These are phyloP conservation scores for Corynascus novoguineensis DNA, from an alignment of 495 filamentous ascomycete species.

Conservation along the genomic window DNA sequence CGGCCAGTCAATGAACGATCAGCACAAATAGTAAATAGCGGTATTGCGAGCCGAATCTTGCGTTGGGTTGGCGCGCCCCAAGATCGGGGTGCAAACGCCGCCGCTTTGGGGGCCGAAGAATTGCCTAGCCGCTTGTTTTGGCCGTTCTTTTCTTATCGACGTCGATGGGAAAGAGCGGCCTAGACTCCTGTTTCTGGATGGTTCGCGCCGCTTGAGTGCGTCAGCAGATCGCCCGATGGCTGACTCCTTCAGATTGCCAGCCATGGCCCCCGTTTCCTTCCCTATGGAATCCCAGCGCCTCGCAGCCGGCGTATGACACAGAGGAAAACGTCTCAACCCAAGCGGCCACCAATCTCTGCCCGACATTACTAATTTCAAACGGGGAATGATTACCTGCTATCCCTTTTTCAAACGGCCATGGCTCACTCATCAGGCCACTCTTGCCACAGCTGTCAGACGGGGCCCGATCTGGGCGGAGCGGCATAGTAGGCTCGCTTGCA, in stretches of 20 bases:
- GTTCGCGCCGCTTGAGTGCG: constrained; percentile 14
- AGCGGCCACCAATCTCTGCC: background rate
- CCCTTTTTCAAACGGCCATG: background rate
- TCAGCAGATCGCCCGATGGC: constrained; percentile 4
- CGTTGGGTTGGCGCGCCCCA: background rate
- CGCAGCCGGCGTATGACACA: background rate
- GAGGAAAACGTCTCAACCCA: background rate
- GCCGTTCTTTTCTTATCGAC: background rate
- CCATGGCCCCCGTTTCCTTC: background rate
- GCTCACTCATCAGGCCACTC: background rate
- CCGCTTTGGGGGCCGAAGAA: background rate
- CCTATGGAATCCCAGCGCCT: background rate
- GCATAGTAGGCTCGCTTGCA: background rate
- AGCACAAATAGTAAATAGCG: too few species aligned
- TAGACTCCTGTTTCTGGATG: background rate
- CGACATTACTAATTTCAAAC: constrained; percentile 8
- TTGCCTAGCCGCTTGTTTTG: constrained; percentile 9
- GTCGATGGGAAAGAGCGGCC: background rate
- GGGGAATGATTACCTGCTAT: background rate
- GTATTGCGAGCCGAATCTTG: background rate
- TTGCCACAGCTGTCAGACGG: background rate
- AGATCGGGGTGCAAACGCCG: background rate
- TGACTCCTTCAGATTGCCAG: background rate
- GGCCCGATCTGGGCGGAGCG: background rate
- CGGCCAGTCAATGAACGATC: background rate